Percentiles rank a stretch among this genome's conserved stretches.
These are phyloP conservation scores for Ceratobasidium sp. DNA, from an alignment of 1,284 basidiomycete genomes.

Conservation along the genomic window DNA sequence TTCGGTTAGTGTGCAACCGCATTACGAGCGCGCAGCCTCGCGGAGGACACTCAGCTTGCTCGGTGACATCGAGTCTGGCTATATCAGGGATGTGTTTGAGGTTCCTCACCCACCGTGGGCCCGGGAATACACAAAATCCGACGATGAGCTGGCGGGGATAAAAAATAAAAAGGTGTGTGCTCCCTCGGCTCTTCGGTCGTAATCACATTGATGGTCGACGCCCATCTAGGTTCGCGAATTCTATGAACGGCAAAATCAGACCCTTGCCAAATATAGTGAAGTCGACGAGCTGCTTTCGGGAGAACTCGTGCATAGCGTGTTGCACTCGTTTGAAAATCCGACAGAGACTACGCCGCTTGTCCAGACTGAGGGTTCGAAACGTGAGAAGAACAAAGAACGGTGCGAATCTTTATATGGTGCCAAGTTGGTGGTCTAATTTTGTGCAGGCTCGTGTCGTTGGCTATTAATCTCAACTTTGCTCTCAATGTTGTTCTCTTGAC, in stretches of 20 bases:
- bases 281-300: constrained; percentile 38
- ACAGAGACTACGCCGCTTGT: constrained; percentile 23
- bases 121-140: background rate
- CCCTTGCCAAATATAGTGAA: constrained; percentile 29
- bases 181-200: background rate
- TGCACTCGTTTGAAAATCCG: constrained; percentile 36
- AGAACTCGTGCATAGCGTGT: constrained; percentile 34
- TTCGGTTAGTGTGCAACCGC: constrained; percentile 11
- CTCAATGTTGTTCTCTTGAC: constrained; percentile 34
- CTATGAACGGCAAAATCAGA: constrained; percentile 41
- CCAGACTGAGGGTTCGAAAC: constrained; percentile 14
- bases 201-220: background rate
- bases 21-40: constrained; percentile 16
- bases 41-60: constrained; percentile 30
- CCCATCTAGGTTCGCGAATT: constrained; percentile 36
- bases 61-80: constrained; percentile 28
- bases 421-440: background rate
- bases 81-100: constrained; percentile 26
- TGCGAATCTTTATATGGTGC: background rate
- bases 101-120: constrained; percentile 29
- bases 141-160: constrained; percentile 9
- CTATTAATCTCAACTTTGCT: constrained; percentile 35
- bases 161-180: constrained; percentile 25
- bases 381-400: constrained; percentile 31
- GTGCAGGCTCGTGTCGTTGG: constrained; percentile 29